These are phyloP conservation scores for Diplodia sapinea DNA, from an alignment of 2,329 filamentous ascomycete species.

Conservation along the genomic window DNA sequence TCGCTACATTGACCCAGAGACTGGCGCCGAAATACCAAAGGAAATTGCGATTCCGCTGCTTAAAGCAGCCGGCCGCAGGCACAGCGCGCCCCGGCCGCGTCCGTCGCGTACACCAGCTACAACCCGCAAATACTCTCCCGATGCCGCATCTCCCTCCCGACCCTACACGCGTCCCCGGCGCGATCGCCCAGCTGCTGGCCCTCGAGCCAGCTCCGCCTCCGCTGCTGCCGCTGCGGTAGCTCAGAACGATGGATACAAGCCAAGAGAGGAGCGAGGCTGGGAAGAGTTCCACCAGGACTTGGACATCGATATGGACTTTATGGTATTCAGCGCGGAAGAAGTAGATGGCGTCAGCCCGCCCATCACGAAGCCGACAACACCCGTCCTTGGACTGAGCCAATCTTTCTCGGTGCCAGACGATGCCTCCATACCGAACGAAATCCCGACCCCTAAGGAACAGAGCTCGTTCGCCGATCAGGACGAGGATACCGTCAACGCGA, in stretches of 20 bases:
- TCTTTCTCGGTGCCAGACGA: conserved; percentile 39
- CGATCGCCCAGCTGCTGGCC: conserved; percentile 57
- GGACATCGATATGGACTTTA: conserved; percentile 82
- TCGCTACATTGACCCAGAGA: conserved; percentile 76
- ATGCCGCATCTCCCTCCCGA: conserved; percentile 37
- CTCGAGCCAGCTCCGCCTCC: conserved; percentile 79
- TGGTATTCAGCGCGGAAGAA: conserved; percentile 80
- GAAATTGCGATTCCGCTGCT: conserved; percentile 31
- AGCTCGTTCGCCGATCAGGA: conserved; percentile 31
- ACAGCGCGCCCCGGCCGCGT: conserved; percentile 28
- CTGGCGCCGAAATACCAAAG: conserved; percentile 55
- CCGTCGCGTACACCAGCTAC: conserved; percentile 54
- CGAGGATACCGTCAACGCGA: conserved; percentile 36
- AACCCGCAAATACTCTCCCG: conserved; percentile 44
- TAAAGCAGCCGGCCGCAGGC: conserved; percentile 28
- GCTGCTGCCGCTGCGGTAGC: conserved; percentile 86
- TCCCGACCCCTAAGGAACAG: conserved; percentile 10
- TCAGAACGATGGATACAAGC: conserved; percentile 95
- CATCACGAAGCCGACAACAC: conserved; percentile 56
- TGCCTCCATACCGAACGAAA: not conserved
- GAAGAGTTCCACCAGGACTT: conserved; percentile 97
- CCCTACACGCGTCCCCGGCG: conserved; percentile 48
- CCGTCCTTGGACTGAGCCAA: conserved; percentile 38
- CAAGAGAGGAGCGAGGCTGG: conserved; percentile 94
- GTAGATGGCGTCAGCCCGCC: conserved; percentile 72